These are phyloP conservation scores for Luffa acutangula DNA, from an alignment of 306 rosid species.

Conservation along the genomic window DNA sequence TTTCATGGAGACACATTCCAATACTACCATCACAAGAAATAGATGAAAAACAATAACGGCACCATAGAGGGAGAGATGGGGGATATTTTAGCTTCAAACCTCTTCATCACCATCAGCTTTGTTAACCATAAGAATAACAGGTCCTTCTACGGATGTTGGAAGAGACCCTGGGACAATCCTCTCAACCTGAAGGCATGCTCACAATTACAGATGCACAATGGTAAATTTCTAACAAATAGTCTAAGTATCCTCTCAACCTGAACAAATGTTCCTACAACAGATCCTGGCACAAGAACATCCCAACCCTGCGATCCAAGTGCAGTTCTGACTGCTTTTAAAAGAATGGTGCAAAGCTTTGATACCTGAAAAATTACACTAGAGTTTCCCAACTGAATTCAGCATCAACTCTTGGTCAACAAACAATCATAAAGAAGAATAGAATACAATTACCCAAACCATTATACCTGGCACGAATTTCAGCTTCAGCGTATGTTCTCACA, in stretches of 20 bases:
- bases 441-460: conserved; percentile 7
- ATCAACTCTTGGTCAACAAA: background rate
- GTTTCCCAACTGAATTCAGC: conserved; percentile 19
- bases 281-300: conserved; percentile 96
- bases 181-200: conserved; percentile 54
- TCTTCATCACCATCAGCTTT: conserved; percentile 98
- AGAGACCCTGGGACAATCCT: conserved; percentile 76
- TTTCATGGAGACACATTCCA: background rate
- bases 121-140: conserved; percentile 65
- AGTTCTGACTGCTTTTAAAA: conserved; percentile 76
- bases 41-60: background rate
- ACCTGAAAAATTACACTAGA: conserved; percentile 92
- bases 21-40: background rate
- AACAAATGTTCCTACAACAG: conserved; percentile 64
- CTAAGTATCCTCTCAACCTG: conserved; percentile 26
- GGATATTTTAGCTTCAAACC: conserved; percentile 28
- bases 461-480: conserved; percentile 95
- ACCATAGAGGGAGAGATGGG: background rate
- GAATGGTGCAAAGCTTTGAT: conserved; percentile 79
- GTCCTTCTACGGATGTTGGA: conserved; percentile 59
- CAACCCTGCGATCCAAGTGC: conserved; percentile 86
- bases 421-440: conserved; percentile 3
- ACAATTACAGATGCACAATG: background rate
- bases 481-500: conserved; percentile 81
- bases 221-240: background rate